These are phyloP conservation scores for Clarireedia homoeocarpa DNA, from an alignment of 2,329 filamentous ascomycete species.

Conservation along the genomic window DNA sequence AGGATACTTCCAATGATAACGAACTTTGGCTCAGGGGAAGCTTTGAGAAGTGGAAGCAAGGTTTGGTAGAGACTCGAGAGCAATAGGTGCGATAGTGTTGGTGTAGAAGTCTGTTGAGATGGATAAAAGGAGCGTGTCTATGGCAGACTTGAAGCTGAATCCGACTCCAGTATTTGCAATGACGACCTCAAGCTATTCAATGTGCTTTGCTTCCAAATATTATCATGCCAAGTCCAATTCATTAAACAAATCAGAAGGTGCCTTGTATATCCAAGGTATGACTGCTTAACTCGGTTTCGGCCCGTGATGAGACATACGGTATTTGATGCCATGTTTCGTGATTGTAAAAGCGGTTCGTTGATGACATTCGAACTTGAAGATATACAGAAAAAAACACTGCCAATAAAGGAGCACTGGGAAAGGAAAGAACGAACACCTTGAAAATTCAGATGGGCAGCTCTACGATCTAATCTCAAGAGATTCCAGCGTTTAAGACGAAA, in stretches of 20 bases:
- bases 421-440: too few species aligned
- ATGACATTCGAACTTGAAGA: too few species aligned
- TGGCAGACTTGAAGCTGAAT: conserved; percentile 23
- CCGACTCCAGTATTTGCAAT: conserved; percentile 43
- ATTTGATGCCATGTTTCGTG: conserved; percentile 5
- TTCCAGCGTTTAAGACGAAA: too few species aligned
- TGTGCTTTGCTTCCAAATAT: conserved; percentile 15
- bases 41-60: conserved; percentile 33
- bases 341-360: too few species aligned
- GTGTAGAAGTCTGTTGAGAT: conserved; percentile 33
- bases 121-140: conserved; percentile 30
- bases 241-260: conserved; percentile 12
- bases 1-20: conserved; percentile 30
- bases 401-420: too few species aligned
- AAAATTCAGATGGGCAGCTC: too few species aligned
- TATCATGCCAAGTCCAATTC: conserved; percentile 30
- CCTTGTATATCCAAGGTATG: neutral
- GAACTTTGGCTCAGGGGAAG: conserved; percentile 28
- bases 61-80: conserved; percentile 35
- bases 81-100: conserved; percentile 37
- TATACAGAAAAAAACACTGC: too few species aligned
- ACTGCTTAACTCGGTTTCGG: conserved; percentile 20
- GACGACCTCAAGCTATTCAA: conserved; percentile 39
- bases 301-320: conserved; percentile 24
- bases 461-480: too few species aligned